A percentile compares a stretch with the other conserved stretches of the same genome.
Evolutionary conservation across 495 filamentous ascomycete species (phyloP).

Genomic region (Penicilliopsis zonata): DNA sequence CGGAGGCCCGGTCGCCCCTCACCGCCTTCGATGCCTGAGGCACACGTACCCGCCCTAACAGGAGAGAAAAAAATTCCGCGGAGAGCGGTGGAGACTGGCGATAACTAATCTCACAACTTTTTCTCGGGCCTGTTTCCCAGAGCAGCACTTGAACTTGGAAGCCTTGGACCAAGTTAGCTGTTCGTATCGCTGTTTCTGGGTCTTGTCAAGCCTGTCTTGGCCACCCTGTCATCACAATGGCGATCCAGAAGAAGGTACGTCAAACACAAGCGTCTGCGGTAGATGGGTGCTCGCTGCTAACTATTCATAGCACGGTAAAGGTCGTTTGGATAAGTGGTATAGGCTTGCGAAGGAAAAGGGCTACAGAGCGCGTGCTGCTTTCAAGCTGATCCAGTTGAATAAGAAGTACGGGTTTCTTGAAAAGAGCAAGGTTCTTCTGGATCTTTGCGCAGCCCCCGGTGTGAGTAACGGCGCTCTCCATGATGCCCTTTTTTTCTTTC

Average conservation of each 20-base stretch:
- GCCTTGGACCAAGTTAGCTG: neutral
- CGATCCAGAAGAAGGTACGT: constrained; percentile 85
- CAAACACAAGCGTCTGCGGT: too few species aligned
- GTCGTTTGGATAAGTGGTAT: constrained; percentile 97
- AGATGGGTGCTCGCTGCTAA: constrained; percentile 16
- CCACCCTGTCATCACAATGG: constrained; percentile 46
- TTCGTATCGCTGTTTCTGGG: constrained; percentile 9
- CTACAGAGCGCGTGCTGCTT: constrained; percentile 89
- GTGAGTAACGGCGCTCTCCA: constrained; percentile 36
- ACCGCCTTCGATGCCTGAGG: constrained; percentile 17
- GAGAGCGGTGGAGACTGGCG: neutral
- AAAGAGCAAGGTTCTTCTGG: constrained; percentile 87
- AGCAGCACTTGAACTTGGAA: neutral
- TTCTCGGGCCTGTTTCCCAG: neutral
- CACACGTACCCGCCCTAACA: constrained; percentile 1
- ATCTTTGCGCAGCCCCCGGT: constrained; percentile 95
- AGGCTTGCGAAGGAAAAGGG: constrained; percentile 97
- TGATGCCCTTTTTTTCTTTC: constrained; percentile 4
- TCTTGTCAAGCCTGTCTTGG: constrained; percentile 13
- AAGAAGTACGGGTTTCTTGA: constrained; percentile 98
- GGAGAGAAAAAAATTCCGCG: constrained; percentile 1
- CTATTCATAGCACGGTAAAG: constrained; percentile 69
- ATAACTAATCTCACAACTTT: constrained; percentile 2
- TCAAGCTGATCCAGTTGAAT: constrained; percentile 98
- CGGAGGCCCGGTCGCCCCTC: constrained; percentile 1